A percentile compares a stretch with the other conserved stretches of the same genome.
These are phyloP conservation scores for Candida pseudofarinosa DNA, from an alignment of 805 yeast genomes.

Conservation along the genomic window DNA sequence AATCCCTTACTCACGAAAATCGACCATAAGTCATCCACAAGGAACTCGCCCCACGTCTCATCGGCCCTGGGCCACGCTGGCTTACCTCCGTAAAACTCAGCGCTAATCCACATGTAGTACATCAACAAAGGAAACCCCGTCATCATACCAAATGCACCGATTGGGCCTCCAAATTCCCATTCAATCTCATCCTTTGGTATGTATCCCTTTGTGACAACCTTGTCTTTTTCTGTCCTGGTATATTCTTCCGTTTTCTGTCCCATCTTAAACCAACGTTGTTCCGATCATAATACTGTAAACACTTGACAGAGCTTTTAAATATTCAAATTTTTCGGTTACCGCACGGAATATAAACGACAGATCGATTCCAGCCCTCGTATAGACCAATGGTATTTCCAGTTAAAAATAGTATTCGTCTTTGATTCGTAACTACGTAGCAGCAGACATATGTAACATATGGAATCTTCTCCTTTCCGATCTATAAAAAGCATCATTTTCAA, in stretches of 20 bases:
- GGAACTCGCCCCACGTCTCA: conserved; percentile 52
- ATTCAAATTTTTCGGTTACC: background rate
- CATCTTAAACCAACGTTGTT: background rate
- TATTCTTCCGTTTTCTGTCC: background rate
- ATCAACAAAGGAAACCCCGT: conserved; percentile 86
- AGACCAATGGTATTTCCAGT: too few species aligned
- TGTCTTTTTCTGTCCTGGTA: background rate
- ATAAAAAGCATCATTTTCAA: too few species aligned
- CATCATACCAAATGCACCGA: conserved; percentile 90
- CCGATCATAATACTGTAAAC: background rate
- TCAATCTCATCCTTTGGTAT: conserved; percentile 50
- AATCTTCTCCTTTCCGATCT: too few species aligned
- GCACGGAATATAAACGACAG: background rate
- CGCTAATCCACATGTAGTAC: conserved; percentile 96
- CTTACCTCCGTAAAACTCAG: conserved; percentile 70
- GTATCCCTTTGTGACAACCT: conserved; percentile 21
- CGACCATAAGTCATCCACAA: conserved; percentile 35
- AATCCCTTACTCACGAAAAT: conserved; percentile 49
- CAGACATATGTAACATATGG: too few species aligned
- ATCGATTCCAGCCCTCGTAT: too few species aligned
- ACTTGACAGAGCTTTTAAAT: background rate
- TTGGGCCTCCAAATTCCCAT: conserved; percentile 91
- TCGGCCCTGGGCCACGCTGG: conserved; percentile 64
- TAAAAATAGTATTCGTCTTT: too few species aligned
- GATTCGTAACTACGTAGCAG: too few species aligned